These are phyloP conservation scores for Delitschia confertaspora DNA, from an alignment of 495 filamentous ascomycete species.

Conservation along the genomic window DNA sequence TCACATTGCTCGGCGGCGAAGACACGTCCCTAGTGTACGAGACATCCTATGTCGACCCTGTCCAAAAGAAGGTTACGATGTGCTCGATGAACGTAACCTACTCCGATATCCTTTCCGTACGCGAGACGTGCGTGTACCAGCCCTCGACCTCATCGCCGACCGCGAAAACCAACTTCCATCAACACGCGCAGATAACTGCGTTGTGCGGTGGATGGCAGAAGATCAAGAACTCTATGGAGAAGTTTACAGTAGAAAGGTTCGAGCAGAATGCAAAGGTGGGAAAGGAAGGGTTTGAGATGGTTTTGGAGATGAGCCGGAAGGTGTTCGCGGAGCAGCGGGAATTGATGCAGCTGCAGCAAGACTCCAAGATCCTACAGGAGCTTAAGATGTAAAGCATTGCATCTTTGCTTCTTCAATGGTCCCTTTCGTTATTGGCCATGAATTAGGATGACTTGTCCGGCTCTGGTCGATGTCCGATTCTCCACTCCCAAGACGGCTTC, in stretches of 20 bases:
- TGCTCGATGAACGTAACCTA: constrained; percentile 85
- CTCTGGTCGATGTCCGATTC: too few species aligned
- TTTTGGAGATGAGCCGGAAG: constrained; percentile 84
- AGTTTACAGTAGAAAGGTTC: constrained; percentile 80
- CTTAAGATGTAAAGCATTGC: constrained; percentile 8
- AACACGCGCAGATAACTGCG: constrained; percentile 86
- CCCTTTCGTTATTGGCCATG: too few species aligned
- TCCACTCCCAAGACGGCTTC: too few species aligned
- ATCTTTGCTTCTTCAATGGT: too few species aligned
- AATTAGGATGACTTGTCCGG: too few species aligned
- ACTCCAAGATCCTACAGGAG: constrained; percentile 19
- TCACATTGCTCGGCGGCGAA: constrained; percentile 62
- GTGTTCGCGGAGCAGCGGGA: constrained; percentile 87
- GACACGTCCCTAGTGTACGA: constrained; percentile 84
- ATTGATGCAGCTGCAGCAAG: constrained; percentile 16
- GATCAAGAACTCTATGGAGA: constrained; percentile 87
- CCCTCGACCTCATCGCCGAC: constrained; percentile 47
- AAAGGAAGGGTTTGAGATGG: constrained; percentile 85
- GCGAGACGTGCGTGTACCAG: constrained; percentile 80
- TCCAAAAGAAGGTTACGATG: constrained; percentile 79
- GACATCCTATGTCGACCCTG: constrained; percentile 84
- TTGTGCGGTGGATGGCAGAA: constrained; percentile 94
- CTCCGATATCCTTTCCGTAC: constrained; percentile 75
- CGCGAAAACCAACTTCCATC: constrained; percentile 66
- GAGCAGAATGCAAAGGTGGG: constrained; percentile 82